Percentiles rank a stretch among this genome's conserved stretches.
Conservation (phyloP, 2,329 filamentous ascomycete genomes). For the Chaetomium sp. region DNA sequence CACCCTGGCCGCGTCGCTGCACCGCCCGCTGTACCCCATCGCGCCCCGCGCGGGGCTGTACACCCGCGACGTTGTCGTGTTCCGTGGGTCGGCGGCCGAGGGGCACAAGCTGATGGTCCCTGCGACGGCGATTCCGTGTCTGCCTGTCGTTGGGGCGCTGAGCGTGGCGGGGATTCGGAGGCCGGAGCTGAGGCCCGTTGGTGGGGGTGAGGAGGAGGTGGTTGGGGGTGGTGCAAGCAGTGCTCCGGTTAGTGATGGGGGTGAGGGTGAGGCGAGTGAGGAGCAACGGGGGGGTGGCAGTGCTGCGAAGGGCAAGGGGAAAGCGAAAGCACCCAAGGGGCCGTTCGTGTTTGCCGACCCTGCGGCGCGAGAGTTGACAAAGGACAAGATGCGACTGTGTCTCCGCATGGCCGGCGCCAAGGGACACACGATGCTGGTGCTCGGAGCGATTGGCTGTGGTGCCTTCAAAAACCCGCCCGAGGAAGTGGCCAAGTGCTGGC, state of each 20-base stretch:
- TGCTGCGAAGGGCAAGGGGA: background rate
- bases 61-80: conserved; percentile 40
- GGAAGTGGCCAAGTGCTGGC: conserved; percentile 65
- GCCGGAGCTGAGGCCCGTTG: conserved; percentile 17
- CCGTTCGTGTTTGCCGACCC: conserved; percentile 44
- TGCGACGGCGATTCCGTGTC: conserved; percentile 26
- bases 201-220: background rate
- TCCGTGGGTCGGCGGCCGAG: conserved; percentile 35
- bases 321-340: conserved; percentile 8
- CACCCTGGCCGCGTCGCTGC: conserved; percentile 26
- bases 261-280: background rate
- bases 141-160: conserved; percentile 61
- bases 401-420: conserved; percentile 61
- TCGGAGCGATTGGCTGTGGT: conserved; percentile 71
- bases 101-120: conserved; percentile 37
- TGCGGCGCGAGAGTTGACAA: conserved; percentile 56
- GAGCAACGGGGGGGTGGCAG: background rate
- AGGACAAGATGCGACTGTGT: conserved; percentile 63
- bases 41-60: conserved; percentile 34
- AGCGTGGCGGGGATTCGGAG: conserved; percentile 54
- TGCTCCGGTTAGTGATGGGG: no score
- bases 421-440: conserved; percentile 60
- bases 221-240: conserved; percentile 10
- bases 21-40: conserved; percentile 25
- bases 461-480: conserved; percentile 64